Base-by-base conservation (phyloP, 495 filamentous ascomycete genomes). In the Penicillium mononematosum region DNA sequence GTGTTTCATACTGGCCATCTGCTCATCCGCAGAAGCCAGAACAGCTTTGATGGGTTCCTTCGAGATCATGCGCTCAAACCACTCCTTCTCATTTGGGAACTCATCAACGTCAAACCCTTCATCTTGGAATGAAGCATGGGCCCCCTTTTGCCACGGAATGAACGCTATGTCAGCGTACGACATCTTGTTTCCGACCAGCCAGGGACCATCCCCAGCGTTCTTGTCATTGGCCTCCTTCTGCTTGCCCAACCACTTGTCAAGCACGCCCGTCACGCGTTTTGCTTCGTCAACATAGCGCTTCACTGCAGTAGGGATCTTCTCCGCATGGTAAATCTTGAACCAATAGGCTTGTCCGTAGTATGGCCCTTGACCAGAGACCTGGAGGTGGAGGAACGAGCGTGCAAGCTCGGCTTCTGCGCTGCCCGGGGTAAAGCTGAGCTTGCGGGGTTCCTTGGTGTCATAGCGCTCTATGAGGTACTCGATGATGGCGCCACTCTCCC, bases 401-500 rank as follows among this genome's bases (percentile, higher is more conserved):
- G 70, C 67, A 9, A 66, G 65, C 58, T 76, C 77, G n/a, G 60
- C 65, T 52, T 82, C 78, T 17, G 59, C 63, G 2, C 72, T 63
- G 29, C 70, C 68, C 6, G 65, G 46, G 5, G 68, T 55, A 64
- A 80, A 85, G 56, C 74, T 81, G 24, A 88, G 51, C 56, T 77
- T 83, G 50, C 53, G 53, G 5, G 51, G 51, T 29, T 79, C 68
- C n/a, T 78, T 58, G 25, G 58, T 76, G 69, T 88, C 85, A 71
- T 89, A 89, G 20, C 67, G 73, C 14, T 85, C 82, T 25, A 85
- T 60, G 6, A 88, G 68, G 59, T 89, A 90, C 52, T 83, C 70
- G 59, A 87, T 48, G 64, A 88, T 87, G 29, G 87, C 86, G 48
- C 85, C 86, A 5, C 81, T 83, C 62, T 88, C 85, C 82, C 83